Evolutionary conservation across 1,139 yeast genomes (phyloP).

Genomic region (Sugiyamaella novakii): DNA sequence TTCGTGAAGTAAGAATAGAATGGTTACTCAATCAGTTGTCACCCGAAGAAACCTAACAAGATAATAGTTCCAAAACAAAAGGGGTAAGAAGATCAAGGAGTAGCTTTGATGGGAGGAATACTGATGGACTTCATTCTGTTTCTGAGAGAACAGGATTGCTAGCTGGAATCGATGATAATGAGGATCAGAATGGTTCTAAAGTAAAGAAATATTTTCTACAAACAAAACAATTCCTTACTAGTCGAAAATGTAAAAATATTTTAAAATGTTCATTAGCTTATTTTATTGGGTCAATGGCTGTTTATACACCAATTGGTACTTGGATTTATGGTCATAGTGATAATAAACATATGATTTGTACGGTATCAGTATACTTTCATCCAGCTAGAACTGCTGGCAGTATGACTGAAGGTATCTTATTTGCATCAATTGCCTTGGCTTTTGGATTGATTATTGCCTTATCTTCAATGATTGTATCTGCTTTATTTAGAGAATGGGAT

Average conservation of each 20-base stretch:
- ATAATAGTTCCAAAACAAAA: conserved; percentile 3
- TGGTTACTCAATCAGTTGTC: too few relatives aligned
- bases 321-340: conserved; percentile 63
- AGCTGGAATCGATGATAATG: not conserved
- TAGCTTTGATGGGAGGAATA: not conserved
- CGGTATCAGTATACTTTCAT: conserved; percentile 82
- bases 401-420: conserved; percentile 72
- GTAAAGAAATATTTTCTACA: not conserved
- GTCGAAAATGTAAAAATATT: conserved; percentile 35
- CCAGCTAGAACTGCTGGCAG: conserved; percentile 80
- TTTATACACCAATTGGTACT: conserved; percentile 64
- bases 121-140: not conserved
- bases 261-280: conserved; percentile 74
- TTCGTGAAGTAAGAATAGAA: too few relatives aligned
- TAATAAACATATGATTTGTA: conserved; percentile 79
- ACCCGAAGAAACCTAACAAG: conserved; percentile 4
- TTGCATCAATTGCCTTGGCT: conserved; percentile 57
- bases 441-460: conserved; percentile 62
- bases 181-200: not conserved
- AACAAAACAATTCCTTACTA: conserved; percentile 11
- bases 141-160: conserved; percentile 3
- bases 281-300: conserved; percentile 70
- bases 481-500: conserved; percentile 51
- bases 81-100: conserved; percentile 5
- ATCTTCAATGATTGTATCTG: conserved; percentile 56